Evolutionary conservation across 164 flowering plant genomes (phyloP), one percentile per base, ranked within the genome.

Genomic region (Brasenia schreberi): DNA sequence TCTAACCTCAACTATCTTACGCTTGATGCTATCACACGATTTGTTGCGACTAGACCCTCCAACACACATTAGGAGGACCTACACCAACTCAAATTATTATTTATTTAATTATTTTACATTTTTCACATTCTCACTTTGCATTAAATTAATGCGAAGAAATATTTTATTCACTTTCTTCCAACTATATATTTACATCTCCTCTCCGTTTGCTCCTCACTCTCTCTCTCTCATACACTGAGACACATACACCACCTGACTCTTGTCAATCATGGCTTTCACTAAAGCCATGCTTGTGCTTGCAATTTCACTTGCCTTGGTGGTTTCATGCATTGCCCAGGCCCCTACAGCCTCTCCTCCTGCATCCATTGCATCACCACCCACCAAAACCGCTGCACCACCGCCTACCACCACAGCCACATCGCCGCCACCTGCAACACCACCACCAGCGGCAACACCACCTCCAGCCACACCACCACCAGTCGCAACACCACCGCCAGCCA

Each of bases 201-300:
- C 52, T 23, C 1, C 27, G 2, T 23, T 23, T 23, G 27, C 27
- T 7, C 18, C 44, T 67, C 56, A 11, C n/a, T 62, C 52, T 42
- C 56, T 42, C 39, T 52, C 62, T 18, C 62, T 39, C 66, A 18
- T 60, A 27, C 61, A 16, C 65, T n/a, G 62, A 9, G 17, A 7
- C 18, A 44, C 62, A 59, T 12, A 9, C 39, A 18, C 1, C 1
- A 7, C 3, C 33, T 19, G 4, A 63, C 42, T 64, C 16, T 12
- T 0, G 9, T 49, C 2, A 59, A 67, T 7, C 77, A 82, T 82
- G 82, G 82, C 85, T 63, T 63, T 66, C 74, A 6, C 71, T 43
- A 70, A 70, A 64, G 73, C 74, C 79, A 77, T 72, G 76, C 77
- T 80, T 62, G 44, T 69, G 61, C 64, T 74, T 1, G 23, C 64